These are phyloP conservation scores for Basidiobolus heterosporus DNA, from an alignment of 371 early-diverging fungal genomes.

Conservation along the genomic window DNA sequence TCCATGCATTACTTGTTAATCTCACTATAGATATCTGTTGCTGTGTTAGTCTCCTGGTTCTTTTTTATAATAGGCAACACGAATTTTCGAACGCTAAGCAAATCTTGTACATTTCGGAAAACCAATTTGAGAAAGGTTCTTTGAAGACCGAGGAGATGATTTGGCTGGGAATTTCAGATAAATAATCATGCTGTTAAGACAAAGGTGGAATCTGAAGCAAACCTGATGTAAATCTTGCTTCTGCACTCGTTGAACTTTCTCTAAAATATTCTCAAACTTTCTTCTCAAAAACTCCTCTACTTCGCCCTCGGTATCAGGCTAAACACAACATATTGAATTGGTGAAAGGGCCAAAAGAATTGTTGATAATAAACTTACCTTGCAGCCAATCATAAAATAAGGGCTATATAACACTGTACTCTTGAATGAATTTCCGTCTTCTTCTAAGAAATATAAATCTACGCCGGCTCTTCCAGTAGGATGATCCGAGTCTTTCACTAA, in stretches of 20 bases:
- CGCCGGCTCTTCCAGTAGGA: conserved; percentile 54
- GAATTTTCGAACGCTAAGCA: conserved; percentile 54
- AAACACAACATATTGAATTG: conserved; percentile 1
- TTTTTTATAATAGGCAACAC: conserved; percentile 47
- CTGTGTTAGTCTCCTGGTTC: conserved; percentile 30
- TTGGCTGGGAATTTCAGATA: conserved; percentile 29
- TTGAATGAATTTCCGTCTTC: conserved; percentile 84
- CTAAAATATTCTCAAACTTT: conserved; percentile 46
- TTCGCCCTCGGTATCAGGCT: conserved; percentile 57
- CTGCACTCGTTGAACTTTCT: conserved; percentile 38
- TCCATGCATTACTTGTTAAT: conserved; percentile 2
- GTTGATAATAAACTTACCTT: conserved; percentile 23
- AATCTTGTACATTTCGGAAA: conserved; percentile 69
- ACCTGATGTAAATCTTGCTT: conserved; percentile 82
- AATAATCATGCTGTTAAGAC: not conserved
- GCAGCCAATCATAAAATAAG: conserved; percentile 81
- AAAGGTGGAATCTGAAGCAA: conserved; percentile 4
- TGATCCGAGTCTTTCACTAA: conserved; percentile 35
- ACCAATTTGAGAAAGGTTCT: conserved; percentile 55
- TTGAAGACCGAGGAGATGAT: conserved; percentile 71
- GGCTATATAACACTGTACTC: conserved; percentile 60
- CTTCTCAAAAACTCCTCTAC: conserved; percentile 76
- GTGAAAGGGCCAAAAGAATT: not conserved
- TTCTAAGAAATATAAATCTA: conserved; percentile 83
- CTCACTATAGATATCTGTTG: not conserved